These are phyloP conservation scores for Hygrocybe punicea DNA, from an alignment of 768 basidiomycete genomes.

Conservation along the genomic window DNA sequence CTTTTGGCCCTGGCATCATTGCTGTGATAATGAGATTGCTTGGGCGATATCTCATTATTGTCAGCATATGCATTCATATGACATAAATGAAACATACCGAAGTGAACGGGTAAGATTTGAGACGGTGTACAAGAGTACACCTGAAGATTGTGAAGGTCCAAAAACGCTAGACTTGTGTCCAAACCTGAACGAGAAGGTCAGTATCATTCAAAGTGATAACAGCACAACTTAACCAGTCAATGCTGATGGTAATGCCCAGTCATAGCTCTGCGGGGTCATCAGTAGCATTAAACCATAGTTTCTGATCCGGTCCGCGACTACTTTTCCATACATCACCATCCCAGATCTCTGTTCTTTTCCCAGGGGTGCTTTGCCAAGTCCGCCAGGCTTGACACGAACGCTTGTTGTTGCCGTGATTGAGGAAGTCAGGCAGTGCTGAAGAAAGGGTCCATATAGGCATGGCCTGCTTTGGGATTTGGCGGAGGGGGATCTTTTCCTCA, in stretches of 20 bases:
- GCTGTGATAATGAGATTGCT: constrained; percentile 19
- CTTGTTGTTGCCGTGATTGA: no score
- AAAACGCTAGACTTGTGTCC: constrained; percentile 12
- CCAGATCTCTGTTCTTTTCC: constrained; percentile 6
- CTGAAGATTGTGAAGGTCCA: constrained; percentile 20
- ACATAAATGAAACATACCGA: constrained; percentile 6
- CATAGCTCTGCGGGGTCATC: constrained; percentile 11
- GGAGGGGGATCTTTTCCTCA: neutral
- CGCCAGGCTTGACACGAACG: no score
- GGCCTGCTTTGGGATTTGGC: no score
- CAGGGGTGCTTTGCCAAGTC: neutral
- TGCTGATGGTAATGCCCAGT: constrained; percentile 15
- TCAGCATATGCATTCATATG: neutral
- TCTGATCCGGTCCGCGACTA: constrained; percentile 8
- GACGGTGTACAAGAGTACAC: constrained; percentile 20
- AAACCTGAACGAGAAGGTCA: constrained; percentile 11
- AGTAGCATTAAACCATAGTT: constrained; percentile 13
- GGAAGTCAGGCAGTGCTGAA: no score
- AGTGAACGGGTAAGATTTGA: constrained; percentile 14
- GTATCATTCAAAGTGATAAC: neutral
- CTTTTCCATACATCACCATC: constrained; percentile 17
- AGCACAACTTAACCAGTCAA: constrained; percentile 17
- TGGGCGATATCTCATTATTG: constrained; percentile 15
- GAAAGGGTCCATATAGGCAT: no score
- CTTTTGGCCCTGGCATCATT: constrained; percentile 28